A percentile compares a stretch with the other conserved stretches of the same genome.
Conservation (phyloP, 192 early-diverging fungal species). For the Gaertneriomyces sp. region DNA sequence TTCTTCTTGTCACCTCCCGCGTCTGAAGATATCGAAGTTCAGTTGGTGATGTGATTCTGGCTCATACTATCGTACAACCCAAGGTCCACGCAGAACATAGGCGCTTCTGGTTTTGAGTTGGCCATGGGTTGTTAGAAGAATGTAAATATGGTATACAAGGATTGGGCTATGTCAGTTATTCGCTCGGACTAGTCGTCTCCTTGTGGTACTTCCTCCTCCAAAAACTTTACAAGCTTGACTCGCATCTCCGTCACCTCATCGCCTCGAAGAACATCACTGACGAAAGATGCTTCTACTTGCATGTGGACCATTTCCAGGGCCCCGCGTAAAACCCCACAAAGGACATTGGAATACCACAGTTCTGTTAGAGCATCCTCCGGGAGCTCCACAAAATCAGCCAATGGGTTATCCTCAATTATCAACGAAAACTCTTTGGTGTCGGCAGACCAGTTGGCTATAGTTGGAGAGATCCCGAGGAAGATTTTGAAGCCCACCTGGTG, state of each 20-base stretch:
- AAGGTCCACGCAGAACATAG: no score
- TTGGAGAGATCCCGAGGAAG: constrained; percentile 88
- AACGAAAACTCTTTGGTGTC: constrained; percentile 92
- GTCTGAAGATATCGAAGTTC: no score
- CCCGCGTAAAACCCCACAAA: constrained; percentile 91
- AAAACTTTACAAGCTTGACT: constrained; percentile 78
- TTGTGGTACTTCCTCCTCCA: constrained; percentile 95
- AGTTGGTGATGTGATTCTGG: no score
- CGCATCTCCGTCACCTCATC: constrained; percentile 90
- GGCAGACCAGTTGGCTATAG: constrained; percentile 72
- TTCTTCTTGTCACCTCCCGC: no score
- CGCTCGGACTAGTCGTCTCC: constrained; percentile 51
- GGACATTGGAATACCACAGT: constrained; percentile 95
- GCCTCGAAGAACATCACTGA: constrained; percentile 77
- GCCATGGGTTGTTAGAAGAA: no score
- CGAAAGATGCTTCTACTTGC: constrained; percentile 84
- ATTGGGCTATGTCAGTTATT: no score
- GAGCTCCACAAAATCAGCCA: constrained; percentile 96
- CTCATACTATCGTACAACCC: no score
- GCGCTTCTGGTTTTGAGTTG: no score
- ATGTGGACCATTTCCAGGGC: constrained; percentile 94
- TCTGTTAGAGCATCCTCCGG: constrained; percentile 69
- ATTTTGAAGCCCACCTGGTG: constrained; percentile 87
- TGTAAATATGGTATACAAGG: no score
- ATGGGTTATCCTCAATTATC: constrained; percentile 90